Evolutionary conservation across 495 filamentous ascomycete species (phyloP), one percentile per base, ranked within the genome.

Genomic region (Cercophora sp.): DNA sequence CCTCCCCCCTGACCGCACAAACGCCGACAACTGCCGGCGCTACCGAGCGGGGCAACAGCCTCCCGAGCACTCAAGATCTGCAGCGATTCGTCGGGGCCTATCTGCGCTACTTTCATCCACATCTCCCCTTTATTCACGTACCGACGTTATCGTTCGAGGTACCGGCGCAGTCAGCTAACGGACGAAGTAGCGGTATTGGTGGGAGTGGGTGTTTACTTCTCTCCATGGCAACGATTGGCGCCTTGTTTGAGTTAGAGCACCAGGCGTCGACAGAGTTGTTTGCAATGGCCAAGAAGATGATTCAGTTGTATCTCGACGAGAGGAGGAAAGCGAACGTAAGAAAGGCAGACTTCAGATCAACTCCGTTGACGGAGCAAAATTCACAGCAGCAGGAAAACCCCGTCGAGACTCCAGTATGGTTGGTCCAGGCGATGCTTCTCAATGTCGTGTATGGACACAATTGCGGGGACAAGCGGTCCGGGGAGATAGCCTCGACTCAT

Each of bases 351-450:
- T 85, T 82, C 57, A 84, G 86, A 22, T 79, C 79, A 58, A 67
- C 79, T 19, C 66, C 76, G 18, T 54, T 73, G 46, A 73, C 75
- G 43, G 72, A 76, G 53, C 69, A 73, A 8, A 67, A 68, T 57
- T 67, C 68, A 51, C 71, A 76, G 43, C 70, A 77, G 27, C 76
- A 79, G 50, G 87, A 92, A 51, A 80, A 79, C 57, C 78, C 84
- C 1, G 75, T 85, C 36, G 86, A 93, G 57, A 96, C 90, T 10
- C 93, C 93, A 2, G 76, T 96, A 43, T 96, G 93, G 93, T 78
- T 98, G 23, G 89, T 98, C n/a, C 93, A 98, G 63, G 91, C 93
- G 1, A 96, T 98, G 93, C 78, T 98, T 24, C 77, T 98, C 34
- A 96, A 96, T 69, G 88, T 97, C 27, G 86, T 97, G 9, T 98